phyloP scores from a whole-genome alignment of 805 yeast species.

The Spathaspora gorwiae region DNA sequence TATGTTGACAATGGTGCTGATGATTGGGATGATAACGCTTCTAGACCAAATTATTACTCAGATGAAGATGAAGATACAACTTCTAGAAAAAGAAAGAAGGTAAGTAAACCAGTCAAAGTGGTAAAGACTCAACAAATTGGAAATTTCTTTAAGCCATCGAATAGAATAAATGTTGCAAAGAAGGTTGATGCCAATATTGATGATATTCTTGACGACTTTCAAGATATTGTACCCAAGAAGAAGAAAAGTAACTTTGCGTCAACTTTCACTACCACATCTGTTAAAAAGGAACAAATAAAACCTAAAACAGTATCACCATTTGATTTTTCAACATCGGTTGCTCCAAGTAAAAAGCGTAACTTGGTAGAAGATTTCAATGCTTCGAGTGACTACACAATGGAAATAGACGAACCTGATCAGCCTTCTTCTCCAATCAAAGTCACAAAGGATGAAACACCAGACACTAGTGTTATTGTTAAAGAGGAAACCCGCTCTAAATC shows the following conservation, averaged over 20 bases:
- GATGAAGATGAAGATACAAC: constrained; percentile 39
- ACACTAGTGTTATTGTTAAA: not conserved
- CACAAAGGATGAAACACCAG: not conserved
- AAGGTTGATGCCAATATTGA: constrained; percentile 53
- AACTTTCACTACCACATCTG: not conserved
- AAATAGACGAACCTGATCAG: constrained; percentile 16
- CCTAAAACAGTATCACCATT: constrained; percentile 17
- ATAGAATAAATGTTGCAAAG: constrained; percentile 29
- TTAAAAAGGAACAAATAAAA: constrained; percentile 13
- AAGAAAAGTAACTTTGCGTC: constrained; percentile 3
- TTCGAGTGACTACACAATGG: constrained; percentile 20
- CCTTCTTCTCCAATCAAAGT: constrained; percentile 37
- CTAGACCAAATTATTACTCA: constrained; percentile 48
- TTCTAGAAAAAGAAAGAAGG: constrained; percentile 19
- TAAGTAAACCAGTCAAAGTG: constrained; percentile 33
- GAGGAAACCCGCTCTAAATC: not conserved
- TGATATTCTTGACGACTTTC: constrained; percentile 57
- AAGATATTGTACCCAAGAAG: constrained; percentile 16
- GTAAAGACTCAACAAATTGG: constrained; percentile 45
- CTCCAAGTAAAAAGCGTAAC: constrained; percentile 18
- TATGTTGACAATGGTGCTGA: constrained; percentile 91
- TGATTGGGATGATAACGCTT: constrained; percentile 64
- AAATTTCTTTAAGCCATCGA: constrained; percentile 47
- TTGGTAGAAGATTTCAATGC: constrained; percentile 21
- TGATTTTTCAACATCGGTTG: constrained; percentile 22